Conservation (phyloP, 306 rosid genomes). For the Vigna mungo region DNA sequence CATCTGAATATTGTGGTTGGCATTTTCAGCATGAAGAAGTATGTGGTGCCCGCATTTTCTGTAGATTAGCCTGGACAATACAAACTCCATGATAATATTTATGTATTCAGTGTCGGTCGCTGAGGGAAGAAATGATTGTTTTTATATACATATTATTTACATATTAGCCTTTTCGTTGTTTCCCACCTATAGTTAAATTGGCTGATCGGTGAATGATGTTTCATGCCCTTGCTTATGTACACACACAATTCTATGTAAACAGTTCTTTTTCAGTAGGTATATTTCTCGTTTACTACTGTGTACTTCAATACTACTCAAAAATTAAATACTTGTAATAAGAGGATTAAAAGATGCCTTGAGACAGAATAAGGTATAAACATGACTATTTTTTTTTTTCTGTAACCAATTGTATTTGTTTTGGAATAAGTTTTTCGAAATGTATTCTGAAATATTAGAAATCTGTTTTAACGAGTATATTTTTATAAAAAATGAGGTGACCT, state of each 20-base stretch:
- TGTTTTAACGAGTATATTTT: too few species aligned
- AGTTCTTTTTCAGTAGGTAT: conserved; percentile 2
- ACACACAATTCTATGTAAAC: conserved; percentile 31
- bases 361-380: too few species aligned
- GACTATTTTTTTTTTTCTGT: too few species aligned
- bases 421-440: too few species aligned
- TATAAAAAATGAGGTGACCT: too few species aligned
- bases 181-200: conserved; percentile 12
- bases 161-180: conserved; percentile 36
- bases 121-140: conserved; percentile 25
- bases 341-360: too few species aligned
- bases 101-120: conserved; percentile 41
- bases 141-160: conserved; percentile 23
- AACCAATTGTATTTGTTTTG: too few species aligned
- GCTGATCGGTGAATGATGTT: conserved; percentile 40
- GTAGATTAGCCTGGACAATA: conserved; percentile 48
- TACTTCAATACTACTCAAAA: not conserved
- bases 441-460: too few species aligned
- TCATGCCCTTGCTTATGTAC: conserved; percentile 29
- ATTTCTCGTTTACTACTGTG: conserved; percentile 15
- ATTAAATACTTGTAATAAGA: too few species aligned
- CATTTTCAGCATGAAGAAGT: conserved; percentile 19
- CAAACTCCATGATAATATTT: conserved; percentile 39
- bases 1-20: conserved; percentile 31
- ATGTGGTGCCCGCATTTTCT: conserved; percentile 35